Base-by-base conservation (phyloP, 306 rosid genomes). In the Quercus ilex region DNA sequence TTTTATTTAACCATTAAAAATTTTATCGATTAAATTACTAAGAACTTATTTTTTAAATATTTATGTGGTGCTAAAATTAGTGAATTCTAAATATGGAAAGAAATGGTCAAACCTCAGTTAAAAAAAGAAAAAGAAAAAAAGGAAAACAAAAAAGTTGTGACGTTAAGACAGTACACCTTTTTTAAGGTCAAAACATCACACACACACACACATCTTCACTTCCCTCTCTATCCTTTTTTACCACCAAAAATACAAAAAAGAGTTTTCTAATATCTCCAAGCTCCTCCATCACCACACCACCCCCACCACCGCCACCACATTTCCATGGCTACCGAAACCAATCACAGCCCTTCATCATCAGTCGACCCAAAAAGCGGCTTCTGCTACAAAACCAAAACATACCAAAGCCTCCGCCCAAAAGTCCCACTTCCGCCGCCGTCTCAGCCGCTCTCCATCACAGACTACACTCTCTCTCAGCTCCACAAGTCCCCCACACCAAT, bases 391-490 rank as follows among this genome's bases (percentile, higher is more conserved):
- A 82, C 95, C 14, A 81, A 79, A 79, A 86, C 70, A 71, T 92
- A 82, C 83, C 90, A 84, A 43, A 86, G 89, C 74, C 95, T 94
- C 86, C 93, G 97, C 19, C 99, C 97, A 14, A 56, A 43, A 3
- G 74, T 84, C 77, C 87, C 91, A 2, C 90, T 88, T 46, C 99
- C 97, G 7, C 91, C 93, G 0, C 86, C 69, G 3, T 85, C 97
- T 0, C 84, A 79, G 5, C 87, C 92, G 0, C 91, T 94, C 82
- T 88, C 97, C 30, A 28, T 92, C 56, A n/a, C 87, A 62, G 76
- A 86, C 9, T 91, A 79, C 83, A 46, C 55, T 0, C 79, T 91
- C 81, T 91, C 97, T 35, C 88, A 87, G 78, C 31, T 89, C 83
- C 84, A 0, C 52, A 25, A n/a, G 5, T 68, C 72, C 17, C 20